A percentile compares a stretch with the other conserved stretches of the same genome.
phyloP scores from a whole-genome alignment of 2,329 filamentous ascomycete genomes.

The Fusarium verticillioides region DNA sequence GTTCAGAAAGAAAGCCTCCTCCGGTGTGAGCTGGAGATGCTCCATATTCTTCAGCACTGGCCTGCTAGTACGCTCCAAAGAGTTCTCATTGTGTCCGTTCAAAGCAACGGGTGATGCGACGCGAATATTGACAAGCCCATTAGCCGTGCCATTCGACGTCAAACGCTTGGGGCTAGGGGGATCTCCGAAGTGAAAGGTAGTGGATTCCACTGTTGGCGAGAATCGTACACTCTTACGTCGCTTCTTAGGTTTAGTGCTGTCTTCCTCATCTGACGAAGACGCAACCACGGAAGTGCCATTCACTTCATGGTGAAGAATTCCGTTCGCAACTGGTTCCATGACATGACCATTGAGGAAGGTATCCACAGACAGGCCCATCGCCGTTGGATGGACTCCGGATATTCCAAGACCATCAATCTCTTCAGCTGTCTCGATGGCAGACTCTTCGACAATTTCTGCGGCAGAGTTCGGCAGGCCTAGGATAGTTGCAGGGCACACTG shows the following conservation, averaged over 20 bases:
- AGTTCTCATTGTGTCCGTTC: background rate
- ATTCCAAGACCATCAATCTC: slow-evolving; percentile 10
- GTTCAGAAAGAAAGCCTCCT: slow-evolving; percentile 90
- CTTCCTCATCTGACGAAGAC: slow-evolving; percentile 37
- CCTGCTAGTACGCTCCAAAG: background rate
- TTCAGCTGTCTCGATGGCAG: background rate
- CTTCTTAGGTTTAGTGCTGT: slow-evolving; percentile 46
- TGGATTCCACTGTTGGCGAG: slow-evolving; percentile 73
- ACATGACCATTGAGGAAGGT: slow-evolving; percentile 7
- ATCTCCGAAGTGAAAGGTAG: slow-evolving; percentile 66
- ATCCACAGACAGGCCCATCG: slow-evolving; percentile 11
- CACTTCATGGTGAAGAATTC: background rate
- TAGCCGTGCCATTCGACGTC: slow-evolving; percentile 23
- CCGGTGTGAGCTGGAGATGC: slow-evolving; percentile 89
- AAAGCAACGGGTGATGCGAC: slow-evolving; percentile 17
- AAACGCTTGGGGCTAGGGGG: slow-evolving; percentile 60
- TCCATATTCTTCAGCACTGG: slow-evolving; percentile 67
- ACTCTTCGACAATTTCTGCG: background rate
- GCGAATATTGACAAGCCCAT: slow-evolving; percentile 14
- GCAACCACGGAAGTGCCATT: slow-evolving; percentile 13
- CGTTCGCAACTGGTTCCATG: background rate
- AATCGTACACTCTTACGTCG: slow-evolving; percentile 75
- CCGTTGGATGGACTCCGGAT: background rate
- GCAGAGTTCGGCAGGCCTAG: slow-evolving; percentile 66
- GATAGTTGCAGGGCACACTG: slow-evolving; percentile 58